Conservation (phyloP, 352 stramenopile species). For the Globisporangium paddicum region DNA sequence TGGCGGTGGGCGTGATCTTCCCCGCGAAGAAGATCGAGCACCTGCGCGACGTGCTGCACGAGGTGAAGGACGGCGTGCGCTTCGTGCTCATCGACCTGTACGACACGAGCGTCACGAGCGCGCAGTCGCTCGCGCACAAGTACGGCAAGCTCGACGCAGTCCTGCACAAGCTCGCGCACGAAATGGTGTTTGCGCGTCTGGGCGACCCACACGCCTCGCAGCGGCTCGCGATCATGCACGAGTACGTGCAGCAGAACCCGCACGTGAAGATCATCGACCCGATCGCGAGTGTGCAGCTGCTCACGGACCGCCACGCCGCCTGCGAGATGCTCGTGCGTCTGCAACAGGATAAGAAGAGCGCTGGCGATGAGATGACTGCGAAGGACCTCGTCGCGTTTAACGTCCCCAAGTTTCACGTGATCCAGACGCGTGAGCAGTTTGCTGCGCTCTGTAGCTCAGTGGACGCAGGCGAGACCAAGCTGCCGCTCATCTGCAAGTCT, state of each 20-base stretch:
- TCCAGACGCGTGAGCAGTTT: slow-evolving; percentile 35
- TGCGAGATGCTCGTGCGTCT: slow-evolving; percentile 42
- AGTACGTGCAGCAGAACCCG: slow-evolving; percentile 37
- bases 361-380: slow-evolving; percentile 12
- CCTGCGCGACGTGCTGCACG: slow-evolving; percentile 55
- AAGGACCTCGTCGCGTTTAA: slow-evolving; percentile 24
- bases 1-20: slow-evolving; percentile 76
- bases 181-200: slow-evolving; percentile 72
- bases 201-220: slow-evolving; percentile 36
- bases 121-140: slow-evolving; percentile 28
- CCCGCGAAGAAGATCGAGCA: slow-evolving; percentile 80
- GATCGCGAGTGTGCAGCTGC: slow-evolving; percentile 56
- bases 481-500: slow-evolving; percentile 83
- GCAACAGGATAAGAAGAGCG: slow-evolving; percentile 12
- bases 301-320: slow-evolving; percentile 61
- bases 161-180: slow-evolving; percentile 80
- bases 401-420: slow-evolving; percentile 46
- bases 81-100: slow-evolving; percentile 79
- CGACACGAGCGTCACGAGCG: slow-evolving; percentile 21
- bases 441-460: slow-evolving; percentile 30
- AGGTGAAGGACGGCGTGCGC: slow-evolving; percentile 38
- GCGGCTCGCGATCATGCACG: slow-evolving; percentile 51
- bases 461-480: slow-evolving; percentile 27
- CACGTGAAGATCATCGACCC: slow-evolving; percentile 59
- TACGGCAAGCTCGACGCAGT: slow-evolving; percentile 56